Conservation (phyloP, 371 early-diverging fungal genomes). For the Saksenaea oblongispora region DNA sequence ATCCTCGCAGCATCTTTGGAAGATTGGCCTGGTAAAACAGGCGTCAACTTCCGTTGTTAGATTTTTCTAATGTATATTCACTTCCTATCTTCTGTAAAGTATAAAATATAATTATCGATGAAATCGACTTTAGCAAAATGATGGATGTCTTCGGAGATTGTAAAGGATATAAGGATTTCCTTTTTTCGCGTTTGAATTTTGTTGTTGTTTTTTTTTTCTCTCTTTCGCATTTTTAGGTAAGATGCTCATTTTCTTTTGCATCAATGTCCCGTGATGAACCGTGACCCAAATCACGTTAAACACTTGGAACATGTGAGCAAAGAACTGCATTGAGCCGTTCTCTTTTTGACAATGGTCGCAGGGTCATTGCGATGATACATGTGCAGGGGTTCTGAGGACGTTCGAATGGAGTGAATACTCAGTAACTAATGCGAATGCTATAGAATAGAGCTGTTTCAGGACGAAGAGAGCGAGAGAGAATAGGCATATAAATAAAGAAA, state of each 20-base stretch:
- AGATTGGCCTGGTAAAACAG: background rate
- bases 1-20: slow-evolving; percentile 29
- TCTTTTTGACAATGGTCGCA: background rate
- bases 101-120: too few species aligned
- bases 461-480: background rate
- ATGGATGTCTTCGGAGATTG: background rate
- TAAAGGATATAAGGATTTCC: background rate
- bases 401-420: background rate
- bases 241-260: background rate
- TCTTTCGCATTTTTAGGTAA: background rate
- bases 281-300: slow-evolving; percentile 1
- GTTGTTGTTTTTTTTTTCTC: background rate
- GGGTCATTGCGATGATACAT: slow-evolving; percentile 1
- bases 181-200: background rate
- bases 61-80: background rate
- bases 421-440: background rate
- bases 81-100: too few species aligned
- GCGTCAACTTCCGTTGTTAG: too few species aligned
- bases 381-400: slow-evolving; percentile 6
- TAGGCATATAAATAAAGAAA: background rate
- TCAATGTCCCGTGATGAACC: background rate
- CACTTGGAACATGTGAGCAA: background rate
- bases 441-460: too few species aligned
- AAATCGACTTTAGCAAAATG: too few species aligned
- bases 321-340: background rate